phyloP scores from a whole-genome alignment of 2,329 filamentous ascomycete genomes.

The Akanthomyces lecanii region DNA sequence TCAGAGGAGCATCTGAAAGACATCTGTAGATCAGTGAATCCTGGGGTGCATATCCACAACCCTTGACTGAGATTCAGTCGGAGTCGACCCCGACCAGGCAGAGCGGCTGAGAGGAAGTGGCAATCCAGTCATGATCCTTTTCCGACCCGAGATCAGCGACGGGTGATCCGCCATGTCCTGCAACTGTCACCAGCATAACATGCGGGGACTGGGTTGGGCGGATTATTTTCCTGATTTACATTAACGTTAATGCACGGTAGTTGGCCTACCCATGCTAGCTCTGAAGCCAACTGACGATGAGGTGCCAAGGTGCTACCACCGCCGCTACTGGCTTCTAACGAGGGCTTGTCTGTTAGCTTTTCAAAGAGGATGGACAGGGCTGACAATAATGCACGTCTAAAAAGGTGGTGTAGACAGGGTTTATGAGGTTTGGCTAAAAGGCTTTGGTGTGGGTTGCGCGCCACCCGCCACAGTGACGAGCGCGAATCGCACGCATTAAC shows the following conservation, averaged over 20 bases:
- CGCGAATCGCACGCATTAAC: neutral
- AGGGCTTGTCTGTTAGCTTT: neutral
- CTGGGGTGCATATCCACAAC: neutral
- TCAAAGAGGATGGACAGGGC: neutral
- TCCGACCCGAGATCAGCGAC: slow-evolving; percentile 10
- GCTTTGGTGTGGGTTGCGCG: no score
- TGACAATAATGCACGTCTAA: neutral
- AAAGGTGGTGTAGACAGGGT: neutral
- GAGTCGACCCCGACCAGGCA: neutral
- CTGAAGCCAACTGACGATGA: neutral
- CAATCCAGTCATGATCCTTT: neutral
- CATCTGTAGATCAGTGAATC: neutral
- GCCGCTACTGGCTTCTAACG: neutral
- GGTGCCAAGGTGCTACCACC: neutral
- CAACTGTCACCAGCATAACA: slow-evolving; percentile 5
- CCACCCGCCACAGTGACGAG: neutral
- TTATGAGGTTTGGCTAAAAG: no score
- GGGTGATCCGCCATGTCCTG: slow-evolving; percentile 8
- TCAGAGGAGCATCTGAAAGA: neutral
- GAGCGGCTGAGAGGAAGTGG: neutral
- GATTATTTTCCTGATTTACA: neutral
- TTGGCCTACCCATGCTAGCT: neutral
- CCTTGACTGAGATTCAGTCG: neutral
- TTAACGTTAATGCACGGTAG: slow-evolving; percentile 10
- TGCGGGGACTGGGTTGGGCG: neutral